Evolutionary conservation across 441 rosid species (phyloP), one percentile per base, ranked within the genome.

Genomic region (Croton setiger): DNA sequence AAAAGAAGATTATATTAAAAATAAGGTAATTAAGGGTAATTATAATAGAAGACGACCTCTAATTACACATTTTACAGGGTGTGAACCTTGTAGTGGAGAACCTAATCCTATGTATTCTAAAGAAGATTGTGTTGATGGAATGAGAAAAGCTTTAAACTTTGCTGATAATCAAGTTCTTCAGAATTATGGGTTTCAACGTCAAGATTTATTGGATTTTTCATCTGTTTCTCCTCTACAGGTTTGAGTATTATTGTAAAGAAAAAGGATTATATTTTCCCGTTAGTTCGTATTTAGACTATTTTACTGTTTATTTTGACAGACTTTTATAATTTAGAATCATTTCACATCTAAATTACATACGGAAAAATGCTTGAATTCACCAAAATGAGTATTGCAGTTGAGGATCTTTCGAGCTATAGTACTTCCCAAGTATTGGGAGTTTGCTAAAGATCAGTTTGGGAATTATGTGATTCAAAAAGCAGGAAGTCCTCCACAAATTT

Each of bases 61-160:
- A 18, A 73, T 88, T 11, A 87, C 96, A 45, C 98, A 91, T 68
- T 94, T 94, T 76, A 87, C 98, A 13, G 98, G 98, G 14, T 94
- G 98, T n/a, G 90, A 93, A 68, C 97, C 97, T 1, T 90, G 98
- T 51, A 89, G 84, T 64, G 98, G 98, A 33, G 72, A 84, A 59
- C 90, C 84, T 66, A 86, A 85, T 69, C 81, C 43, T 55, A 76
- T 64, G 52, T 93, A 91, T 52, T 65, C 72, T 5, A 87, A 86
- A 18, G 83, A 87, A 69, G 70, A 84, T 58, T 90, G 98, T 65
- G 84, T 86, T 83, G 59, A 76, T 41, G 87, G 82, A 69, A 88
- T 91, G 87, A 75, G 76, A n/a, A 79, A 75, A 80, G 91, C 98
- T 7, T 75, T 93, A 72, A 93, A 90, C 67, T 90, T 89, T 23